A percentile compares a stretch with the other conserved stretches of the same genome.
Evolutionary conservation across 2,329 filamentous ascomycete species (phyloP).

Genomic region (Arthrobotrys iridis): DNA sequence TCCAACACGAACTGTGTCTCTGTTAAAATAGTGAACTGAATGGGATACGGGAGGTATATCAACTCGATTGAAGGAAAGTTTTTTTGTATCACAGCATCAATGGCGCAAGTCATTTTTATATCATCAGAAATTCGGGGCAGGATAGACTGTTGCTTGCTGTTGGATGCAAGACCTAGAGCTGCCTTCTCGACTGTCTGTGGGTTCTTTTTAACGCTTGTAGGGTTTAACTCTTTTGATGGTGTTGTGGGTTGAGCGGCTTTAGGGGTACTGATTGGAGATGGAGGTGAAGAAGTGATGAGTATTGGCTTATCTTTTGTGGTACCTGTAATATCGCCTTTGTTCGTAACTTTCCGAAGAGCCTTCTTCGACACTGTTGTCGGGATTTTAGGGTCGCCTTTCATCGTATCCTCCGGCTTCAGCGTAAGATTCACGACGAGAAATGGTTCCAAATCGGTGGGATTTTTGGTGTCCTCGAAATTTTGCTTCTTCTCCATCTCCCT

Average conservation of each 20-base stretch:
- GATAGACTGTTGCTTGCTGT: neutral
- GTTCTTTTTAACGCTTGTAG: neutral
- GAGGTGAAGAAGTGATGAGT: too few species aligned
- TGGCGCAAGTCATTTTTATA: neutral
- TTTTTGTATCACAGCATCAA: neutral
- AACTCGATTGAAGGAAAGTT: neutral
- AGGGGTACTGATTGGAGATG: too few species aligned
- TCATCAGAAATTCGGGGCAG: neutral
- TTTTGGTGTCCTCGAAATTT: too few species aligned
- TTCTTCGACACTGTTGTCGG: neutral
- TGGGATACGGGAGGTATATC: neutral
- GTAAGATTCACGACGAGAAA: too few species aligned
- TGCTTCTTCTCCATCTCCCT: neutral
- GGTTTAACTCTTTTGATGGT: too few species aligned
- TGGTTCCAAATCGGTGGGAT: too few species aligned
- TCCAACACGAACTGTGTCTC: slow-evolving; percentile 20
- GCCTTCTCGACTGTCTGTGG: neutral
- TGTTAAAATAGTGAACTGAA: slow-evolving; percentile 13
- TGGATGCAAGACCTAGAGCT: neutral
- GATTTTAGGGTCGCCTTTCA: neutral
- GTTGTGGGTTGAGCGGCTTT: too few species aligned
- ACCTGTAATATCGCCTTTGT: too few species aligned
- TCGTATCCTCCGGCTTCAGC: neutral
- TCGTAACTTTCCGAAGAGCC: neutral
- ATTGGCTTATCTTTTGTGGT: too few species aligned